phyloP scores from a whole-genome alignment of 1,284 basidiomycete species.

The Heterobasidion annosum region DNA sequence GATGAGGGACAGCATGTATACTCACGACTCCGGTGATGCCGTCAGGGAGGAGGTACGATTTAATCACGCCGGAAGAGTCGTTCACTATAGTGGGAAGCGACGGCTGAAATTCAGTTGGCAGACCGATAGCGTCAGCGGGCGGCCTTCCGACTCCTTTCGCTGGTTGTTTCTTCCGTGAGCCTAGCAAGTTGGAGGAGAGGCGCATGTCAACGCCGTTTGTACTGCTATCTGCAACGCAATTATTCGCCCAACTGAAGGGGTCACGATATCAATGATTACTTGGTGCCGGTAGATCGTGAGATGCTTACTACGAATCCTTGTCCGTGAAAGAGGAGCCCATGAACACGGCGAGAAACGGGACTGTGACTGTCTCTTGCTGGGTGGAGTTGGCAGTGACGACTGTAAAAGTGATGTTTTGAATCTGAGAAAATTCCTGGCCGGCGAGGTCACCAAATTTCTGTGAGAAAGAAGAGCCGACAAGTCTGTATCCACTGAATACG shows the following conservation, averaged over 20 bases:
- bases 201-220: conserved; percentile 46
- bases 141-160: background rate
- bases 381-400: conserved; percentile 39
- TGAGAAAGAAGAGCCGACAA: conserved; percentile 19
- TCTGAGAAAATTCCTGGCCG: conserved; percentile 36
- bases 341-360: conserved; percentile 46
- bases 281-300: conserved; percentile 1
- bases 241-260: conserved; percentile 41
- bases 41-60: conserved; percentile 49
- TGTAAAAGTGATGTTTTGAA: conserved; percentile 34
- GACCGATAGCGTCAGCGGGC: conserved; percentile 25
- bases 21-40: conserved; percentile 52
- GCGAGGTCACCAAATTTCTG: conserved; percentile 41
- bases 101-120: conserved; percentile 42
- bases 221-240: conserved; percentile 42
- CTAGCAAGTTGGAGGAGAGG: background rate
- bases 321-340: conserved; percentile 42
- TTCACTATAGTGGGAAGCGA: conserved; percentile 29
- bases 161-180: background rate
- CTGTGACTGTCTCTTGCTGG: conserved; percentile 35
- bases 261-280: background rate
- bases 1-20: conserved; percentile 1
- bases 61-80: conserved; percentile 46
- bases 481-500: conserved; percentile 51
- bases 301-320: conserved; percentile 39